Percentiles rank a stretch among this genome's conserved stretches.
phyloP scores from a whole-genome alignment of 2,329 filamentous ascomycete species.

The Rutstroemia sydowiana region DNA sequence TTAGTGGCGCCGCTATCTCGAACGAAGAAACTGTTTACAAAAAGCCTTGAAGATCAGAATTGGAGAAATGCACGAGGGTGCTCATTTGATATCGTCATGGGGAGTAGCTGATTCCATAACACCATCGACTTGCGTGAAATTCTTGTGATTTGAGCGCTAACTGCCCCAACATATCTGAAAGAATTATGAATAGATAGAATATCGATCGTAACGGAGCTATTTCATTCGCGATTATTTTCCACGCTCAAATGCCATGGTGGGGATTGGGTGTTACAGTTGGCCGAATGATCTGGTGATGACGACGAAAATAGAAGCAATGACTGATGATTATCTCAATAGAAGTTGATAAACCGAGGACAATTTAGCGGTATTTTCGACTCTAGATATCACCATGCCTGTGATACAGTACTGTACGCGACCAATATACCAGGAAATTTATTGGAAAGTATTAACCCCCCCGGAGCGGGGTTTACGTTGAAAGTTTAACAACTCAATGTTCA shows the following conservation, averaged over 20 bases:
- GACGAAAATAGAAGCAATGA: neutral
- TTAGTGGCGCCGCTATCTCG: neutral
- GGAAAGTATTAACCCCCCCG: no score
- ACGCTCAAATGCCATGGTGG: neutral
- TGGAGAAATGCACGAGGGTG: neutral
- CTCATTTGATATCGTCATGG: neutral
- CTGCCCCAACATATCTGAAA: neutral
- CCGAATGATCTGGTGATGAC: neutral
- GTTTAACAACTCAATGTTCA: no score
- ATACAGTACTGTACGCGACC: no score
- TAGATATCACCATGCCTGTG: no score
- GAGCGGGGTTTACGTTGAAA: no score
- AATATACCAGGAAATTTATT: no score
- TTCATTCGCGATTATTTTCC: no score
- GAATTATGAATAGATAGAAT: neutral
- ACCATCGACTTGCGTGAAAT: neutral
- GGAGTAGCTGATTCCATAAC: neutral
- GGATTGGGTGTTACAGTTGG: neutral
- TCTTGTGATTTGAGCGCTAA: neutral
- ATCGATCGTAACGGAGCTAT: neutral
- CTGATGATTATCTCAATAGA: neutral
- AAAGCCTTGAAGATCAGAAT: neutral
- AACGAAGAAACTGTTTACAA: neutral
- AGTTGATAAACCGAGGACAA: neutral
- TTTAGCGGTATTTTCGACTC: no score